Evolutionary conservation across 768 basidiomycete species (phyloP).

Genomic region (Leucocoprinus leucothites): DNA sequence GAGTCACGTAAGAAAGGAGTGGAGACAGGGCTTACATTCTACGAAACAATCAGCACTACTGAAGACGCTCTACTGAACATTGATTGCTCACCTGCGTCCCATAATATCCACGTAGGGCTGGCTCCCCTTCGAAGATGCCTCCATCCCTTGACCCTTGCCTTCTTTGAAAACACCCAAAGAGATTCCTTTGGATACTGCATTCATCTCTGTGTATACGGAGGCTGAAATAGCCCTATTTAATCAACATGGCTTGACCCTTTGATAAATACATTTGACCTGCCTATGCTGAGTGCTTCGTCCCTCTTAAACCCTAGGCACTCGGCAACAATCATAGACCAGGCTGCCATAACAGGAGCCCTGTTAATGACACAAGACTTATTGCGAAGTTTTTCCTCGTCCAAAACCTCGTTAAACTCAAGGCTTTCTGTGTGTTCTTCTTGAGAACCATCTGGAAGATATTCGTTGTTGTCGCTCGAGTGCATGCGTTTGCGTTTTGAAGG

Average conservation of each 20-base stretch:
- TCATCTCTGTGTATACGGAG: conserved; percentile 92
- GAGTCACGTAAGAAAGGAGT: background rate
- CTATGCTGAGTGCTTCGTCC: conserved; percentile 90
- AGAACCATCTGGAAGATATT: conserved; percentile 52
- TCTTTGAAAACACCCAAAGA: conserved; percentile 74
- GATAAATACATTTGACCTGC: conserved; percentile 31
- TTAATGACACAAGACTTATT: conserved; percentile 71
- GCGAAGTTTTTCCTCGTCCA: conserved; percentile 64
- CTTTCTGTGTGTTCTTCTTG: conserved; percentile 45
- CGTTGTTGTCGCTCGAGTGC: conserved; percentile 46
- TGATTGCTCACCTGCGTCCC: conserved; percentile 42
- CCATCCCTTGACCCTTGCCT: conserved; percentile 49
- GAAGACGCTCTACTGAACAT: background rate
- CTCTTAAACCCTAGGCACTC: conserved; percentile 83
- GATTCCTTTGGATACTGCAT: conserved; percentile 81
- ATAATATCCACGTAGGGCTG: conserved; percentile 89
- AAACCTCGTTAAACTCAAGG: conserved; percentile 68
- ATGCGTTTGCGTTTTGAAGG: conserved; percentile 56
- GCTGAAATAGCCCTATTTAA: conserved; percentile 43
- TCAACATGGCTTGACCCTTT: background rate
- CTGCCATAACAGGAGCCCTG: conserved; percentile 92
- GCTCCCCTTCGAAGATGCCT: conserved; percentile 51
- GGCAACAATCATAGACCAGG: conserved; percentile 87
- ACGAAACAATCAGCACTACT: background rate
- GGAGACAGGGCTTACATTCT: conserved; percentile 21